Percentiles rank a stretch among this genome's conserved stretches.
phyloP scores from a whole-genome alignment of 2,329 filamentous ascomycete species.

The Epicoccum sorghinum region DNA sequence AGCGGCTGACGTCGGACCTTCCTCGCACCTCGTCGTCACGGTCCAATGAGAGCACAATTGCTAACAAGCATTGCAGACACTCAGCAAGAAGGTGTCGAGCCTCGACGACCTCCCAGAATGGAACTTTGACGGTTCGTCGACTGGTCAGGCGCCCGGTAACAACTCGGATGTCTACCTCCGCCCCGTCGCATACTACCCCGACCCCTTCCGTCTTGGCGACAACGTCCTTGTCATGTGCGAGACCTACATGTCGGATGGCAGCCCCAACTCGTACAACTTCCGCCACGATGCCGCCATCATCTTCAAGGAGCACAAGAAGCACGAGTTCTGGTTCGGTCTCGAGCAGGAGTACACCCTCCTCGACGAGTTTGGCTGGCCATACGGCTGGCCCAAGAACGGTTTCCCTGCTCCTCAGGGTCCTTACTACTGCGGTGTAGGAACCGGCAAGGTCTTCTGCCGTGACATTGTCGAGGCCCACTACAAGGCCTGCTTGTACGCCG shows the following conservation, averaged over 20 bases:
- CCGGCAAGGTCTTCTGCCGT: constrained; percentile 96
- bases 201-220: constrained; percentile 86
- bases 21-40: constrained; percentile 8
- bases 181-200: constrained; percentile 85
- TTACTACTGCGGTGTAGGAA: constrained; percentile 98
- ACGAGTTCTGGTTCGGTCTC: constrained; percentile 95
- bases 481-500: constrained; percentile 86
- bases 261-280: constrained; percentile 98
- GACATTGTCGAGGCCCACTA: constrained; percentile 97
- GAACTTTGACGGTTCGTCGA: constrained; percentile 90
- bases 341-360: constrained; percentile 98
- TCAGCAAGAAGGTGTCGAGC: constrained; percentile 62
- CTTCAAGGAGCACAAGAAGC: constrained; percentile 83
- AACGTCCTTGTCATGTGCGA: constrained; percentile 95
- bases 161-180: constrained; percentile 98
- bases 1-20: constrained; percentile 5
- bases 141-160: constrained; percentile 87
- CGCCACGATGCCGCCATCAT: constrained; percentile 88
- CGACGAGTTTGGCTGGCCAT: constrained; percentile 83
- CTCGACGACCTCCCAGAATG: constrained; percentile 75
- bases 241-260: constrained; percentile 92
- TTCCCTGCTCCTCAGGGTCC: constrained; percentile 92
- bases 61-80: constrained; percentile 59
- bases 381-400: constrained; percentile 86
- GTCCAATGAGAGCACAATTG: constrained; percentile 13